phyloP scores from a whole-genome alignment of 1,284 basidiomycete species.

The Pisolithus thermaeus region DNA sequence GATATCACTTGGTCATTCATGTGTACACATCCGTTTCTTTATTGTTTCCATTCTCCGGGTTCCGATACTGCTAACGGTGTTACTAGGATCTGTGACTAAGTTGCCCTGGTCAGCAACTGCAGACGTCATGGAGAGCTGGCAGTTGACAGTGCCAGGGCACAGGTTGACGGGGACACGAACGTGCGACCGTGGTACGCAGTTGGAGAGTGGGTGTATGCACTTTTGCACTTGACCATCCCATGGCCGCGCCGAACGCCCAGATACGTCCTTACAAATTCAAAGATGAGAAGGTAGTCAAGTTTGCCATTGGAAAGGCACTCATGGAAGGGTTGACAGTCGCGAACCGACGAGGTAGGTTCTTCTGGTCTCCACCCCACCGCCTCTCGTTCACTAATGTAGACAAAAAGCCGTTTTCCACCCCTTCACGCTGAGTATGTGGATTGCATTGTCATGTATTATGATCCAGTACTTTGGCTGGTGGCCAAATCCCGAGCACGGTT shows the following conservation, averaged over 20 bases:
- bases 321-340: constrained; percentile 70
- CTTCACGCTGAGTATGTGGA: constrained; percentile 52
- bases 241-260: constrained; percentile 31
- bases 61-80: too few relatives aligned
- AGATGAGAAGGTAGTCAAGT: constrained; percentile 58
- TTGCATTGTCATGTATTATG: constrained; percentile 51
- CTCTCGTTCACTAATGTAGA: background rate
- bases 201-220: background rate
- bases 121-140: too few relatives aligned
- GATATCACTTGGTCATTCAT: too few relatives aligned
- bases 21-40: too few relatives aligned
- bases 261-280: constrained; percentile 48
- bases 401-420: constrained; percentile 58
- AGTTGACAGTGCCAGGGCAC: background rate
- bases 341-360: constrained; percentile 52
- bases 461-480: constrained; percentile 61
- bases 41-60: too few relatives aligned
- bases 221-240: constrained; percentile 2
- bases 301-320: constrained; percentile 60
- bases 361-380: background rate
- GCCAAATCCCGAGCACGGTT: constrained; percentile 42
- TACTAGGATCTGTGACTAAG: too few relatives aligned
- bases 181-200: constrained; percentile 1
- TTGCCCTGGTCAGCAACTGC: too few relatives aligned
- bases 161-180: constrained; percentile 57